Conservation (phyloP, 495 filamentous ascomycete genomes). For the Pyrenula massariospora region DNA sequence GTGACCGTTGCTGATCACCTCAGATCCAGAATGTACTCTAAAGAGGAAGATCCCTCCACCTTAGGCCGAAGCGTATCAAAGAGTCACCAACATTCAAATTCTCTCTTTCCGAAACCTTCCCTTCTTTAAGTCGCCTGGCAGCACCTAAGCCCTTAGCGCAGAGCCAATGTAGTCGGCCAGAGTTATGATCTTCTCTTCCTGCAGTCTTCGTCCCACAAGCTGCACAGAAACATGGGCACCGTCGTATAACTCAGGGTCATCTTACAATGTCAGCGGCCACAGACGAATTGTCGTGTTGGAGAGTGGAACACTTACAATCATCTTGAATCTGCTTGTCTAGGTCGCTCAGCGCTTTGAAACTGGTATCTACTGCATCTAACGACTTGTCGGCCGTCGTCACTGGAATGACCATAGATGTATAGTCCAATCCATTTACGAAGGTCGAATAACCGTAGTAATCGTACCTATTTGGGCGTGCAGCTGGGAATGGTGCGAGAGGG, state of each 20-base stretch:
- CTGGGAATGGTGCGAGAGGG: constrained; percentile 30
- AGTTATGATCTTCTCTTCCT: constrained; percentile 41
- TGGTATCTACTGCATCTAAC: constrained; percentile 31
- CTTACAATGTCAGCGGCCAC: constrained; percentile 20
- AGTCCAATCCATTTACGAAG: constrained; percentile 46
- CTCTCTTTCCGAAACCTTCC: no score
- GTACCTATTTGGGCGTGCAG: constrained; percentile 36
- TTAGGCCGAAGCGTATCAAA: no score
- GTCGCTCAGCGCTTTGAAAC: constrained; percentile 25
- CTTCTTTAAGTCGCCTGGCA: no score
- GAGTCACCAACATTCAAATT: no score
- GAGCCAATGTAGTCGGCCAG: constrained; percentile 25
- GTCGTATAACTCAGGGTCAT: constrained; percentile 40
- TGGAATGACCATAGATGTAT: constrained; percentile 43
- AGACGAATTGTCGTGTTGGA: constrained; percentile 2
- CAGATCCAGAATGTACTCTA: no score
- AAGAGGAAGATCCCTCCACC: no score
- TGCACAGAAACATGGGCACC: constrained; percentile 44
- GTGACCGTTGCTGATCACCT: no score
- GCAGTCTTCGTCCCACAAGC: constrained; percentile 33
- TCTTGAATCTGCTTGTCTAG: constrained; percentile 29
- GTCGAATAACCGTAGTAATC: constrained; percentile 37
- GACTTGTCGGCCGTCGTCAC: constrained; percentile 43
- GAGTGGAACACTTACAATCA: constrained; percentile 34
- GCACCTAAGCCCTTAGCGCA: constrained; percentile 7